Conservation (phyloP, 345 rosid genomes). For the Eutrema heterophyllum region DNA sequence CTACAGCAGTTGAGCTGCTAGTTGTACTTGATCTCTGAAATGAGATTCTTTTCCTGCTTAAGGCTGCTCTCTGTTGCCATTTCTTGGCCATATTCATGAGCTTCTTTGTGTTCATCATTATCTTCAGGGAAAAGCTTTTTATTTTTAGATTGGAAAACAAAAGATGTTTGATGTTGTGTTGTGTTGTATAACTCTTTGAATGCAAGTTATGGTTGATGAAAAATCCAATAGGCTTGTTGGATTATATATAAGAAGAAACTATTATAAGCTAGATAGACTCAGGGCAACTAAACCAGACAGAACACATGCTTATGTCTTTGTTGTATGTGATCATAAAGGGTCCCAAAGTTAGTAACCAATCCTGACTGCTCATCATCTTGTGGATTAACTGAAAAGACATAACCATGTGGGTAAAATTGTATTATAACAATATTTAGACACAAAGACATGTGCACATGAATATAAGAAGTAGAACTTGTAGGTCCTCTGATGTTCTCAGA, state of each 20-base stretch:
- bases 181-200: background rate
- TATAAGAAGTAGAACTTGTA: no score
- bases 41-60: constrained; percentile 19
- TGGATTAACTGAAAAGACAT: background rate
- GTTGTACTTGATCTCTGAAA: background rate
- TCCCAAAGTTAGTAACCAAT: background rate
- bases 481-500: no score
- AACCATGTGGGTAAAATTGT: background rate
- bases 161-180: background rate
- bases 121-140: background rate
- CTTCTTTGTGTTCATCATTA: background rate
- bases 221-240: background rate
- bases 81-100: constrained; percentile 22
- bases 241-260: background rate
- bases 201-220: background rate
- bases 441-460: no score
- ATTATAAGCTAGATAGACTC: background rate
- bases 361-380: background rate
- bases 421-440: no score
- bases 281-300: background rate
- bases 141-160: background rate
- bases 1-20: background rate
- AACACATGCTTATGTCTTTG: background rate
- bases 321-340: background rate
- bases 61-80: constrained; percentile 24